Percentiles rank a stretch among this genome's conserved stretches.
phyloP scores from a whole-genome alignment of 2,329 filamentous ascomycete genomes.

The Drechslera avenae region DNA sequence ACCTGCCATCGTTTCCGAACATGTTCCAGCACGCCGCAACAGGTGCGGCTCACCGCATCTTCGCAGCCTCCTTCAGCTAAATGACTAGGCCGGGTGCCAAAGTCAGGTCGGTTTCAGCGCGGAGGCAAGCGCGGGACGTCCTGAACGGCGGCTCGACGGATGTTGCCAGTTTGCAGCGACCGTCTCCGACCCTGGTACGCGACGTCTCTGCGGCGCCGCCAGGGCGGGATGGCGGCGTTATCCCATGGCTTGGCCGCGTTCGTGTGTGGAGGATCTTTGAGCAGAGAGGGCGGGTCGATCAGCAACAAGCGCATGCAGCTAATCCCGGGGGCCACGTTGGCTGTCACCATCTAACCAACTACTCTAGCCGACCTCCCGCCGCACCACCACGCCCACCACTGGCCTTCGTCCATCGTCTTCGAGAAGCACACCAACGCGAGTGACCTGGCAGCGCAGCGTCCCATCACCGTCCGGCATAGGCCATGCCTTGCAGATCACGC shows the following conservation, averaged over 20 bases:
- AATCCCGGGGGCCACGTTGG: conserved; percentile 48
- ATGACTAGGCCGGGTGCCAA: conserved; percentile 25
- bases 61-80: conserved; percentile 27
- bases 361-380: conserved; percentile 29
- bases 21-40: conserved; percentile 2
- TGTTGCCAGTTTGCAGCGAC: conserved; percentile 38
- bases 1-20: background rate
- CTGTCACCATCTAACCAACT: conserved; percentile 28
- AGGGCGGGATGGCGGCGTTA: conserved; percentile 44
- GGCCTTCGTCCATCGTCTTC: conserved; percentile 21
- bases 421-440: conserved; percentile 30
- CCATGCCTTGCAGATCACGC: conserved; percentile 3
- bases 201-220: conserved; percentile 38
- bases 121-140: conserved; percentile 43
- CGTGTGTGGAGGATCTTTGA: conserved; percentile 46
- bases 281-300: conserved; percentile 48
- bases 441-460: conserved; percentile 21
- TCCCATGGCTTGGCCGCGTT: conserved; percentile 42
- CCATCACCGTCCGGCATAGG: background rate
- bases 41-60: conserved; percentile 30
- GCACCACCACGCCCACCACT: conserved; percentile 19
- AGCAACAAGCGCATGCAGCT: conserved; percentile 47
- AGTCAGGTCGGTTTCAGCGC: conserved; percentile 39
- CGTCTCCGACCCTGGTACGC: conserved; percentile 37
- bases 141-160: conserved; percentile 31